Evolutionary conservation across 148 eudicot genomes (phyloP).

Genomic region (Silene conica): DNA sequence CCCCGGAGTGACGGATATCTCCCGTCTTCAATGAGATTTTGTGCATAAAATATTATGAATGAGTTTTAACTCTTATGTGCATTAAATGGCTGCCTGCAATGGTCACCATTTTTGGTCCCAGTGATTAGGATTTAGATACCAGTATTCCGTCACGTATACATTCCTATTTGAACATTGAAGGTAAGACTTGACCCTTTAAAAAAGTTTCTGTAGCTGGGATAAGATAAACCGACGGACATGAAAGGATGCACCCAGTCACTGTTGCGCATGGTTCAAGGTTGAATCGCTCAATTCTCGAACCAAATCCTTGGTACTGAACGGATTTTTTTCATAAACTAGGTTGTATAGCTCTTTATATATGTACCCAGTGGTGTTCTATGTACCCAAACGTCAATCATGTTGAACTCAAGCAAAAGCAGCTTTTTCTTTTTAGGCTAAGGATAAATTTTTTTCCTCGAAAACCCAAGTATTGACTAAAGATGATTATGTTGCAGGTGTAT

Average conservation of each 20-base stretch:
- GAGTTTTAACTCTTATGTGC: background rate
- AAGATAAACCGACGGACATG: background rate
- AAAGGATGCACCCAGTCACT: background rate
- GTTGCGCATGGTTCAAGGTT: background rate
- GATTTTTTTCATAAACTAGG: background rate
- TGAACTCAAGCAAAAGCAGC: background rate
- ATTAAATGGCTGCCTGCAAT: background rate
- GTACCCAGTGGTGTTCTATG: background rate
- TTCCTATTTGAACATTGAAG: background rate
- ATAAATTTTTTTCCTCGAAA: background rate
- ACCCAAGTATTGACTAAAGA: background rate
- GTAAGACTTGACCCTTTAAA: background rate
- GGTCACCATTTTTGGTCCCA: background rate
- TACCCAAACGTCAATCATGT: too few species aligned
- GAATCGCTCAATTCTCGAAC: background rate
- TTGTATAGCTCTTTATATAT: background rate
- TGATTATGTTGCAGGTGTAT: slow-evolving; percentile 52
- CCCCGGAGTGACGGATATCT: too few species aligned
- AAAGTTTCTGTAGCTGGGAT: background rate
- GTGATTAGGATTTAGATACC: background rate
- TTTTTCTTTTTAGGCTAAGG: background rate
- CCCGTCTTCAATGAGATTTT: too few species aligned
- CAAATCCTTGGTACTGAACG: background rate
- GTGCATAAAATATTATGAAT: background rate
- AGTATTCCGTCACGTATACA: background rate